These are phyloP conservation scores for Penicillium atrosanguineum DNA, from an alignment of 495 filamentous ascomycete genomes.

Conservation along the genomic window DNA sequence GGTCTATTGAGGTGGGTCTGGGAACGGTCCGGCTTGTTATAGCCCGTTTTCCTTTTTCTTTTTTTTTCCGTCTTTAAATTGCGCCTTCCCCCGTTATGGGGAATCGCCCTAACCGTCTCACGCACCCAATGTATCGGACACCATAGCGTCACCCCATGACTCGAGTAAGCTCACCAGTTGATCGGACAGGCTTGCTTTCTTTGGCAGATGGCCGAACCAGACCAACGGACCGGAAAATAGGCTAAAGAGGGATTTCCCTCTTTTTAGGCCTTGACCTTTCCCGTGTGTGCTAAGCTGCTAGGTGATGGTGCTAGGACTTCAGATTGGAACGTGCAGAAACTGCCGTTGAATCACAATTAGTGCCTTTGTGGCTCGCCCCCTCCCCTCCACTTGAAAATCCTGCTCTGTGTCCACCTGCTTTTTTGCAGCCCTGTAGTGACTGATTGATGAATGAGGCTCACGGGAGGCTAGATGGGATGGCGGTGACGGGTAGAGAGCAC, in stretches of 20 bases:
- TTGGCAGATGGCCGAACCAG: neutral
- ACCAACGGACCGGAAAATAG: neutral
- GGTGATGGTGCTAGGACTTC: slow-evolving; percentile 9
- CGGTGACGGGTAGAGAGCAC: neutral
- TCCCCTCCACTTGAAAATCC: neutral
- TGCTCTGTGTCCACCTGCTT: neutral
- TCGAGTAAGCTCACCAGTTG: neutral
- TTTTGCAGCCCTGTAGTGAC: neutral
- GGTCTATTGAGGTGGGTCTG: slow-evolving; percentile 25
- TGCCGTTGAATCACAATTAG: slow-evolving; percentile 20
- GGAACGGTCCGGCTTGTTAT: slow-evolving; percentile 26
- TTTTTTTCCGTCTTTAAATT: slow-evolving; percentile 1
- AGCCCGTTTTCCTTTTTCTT: slow-evolving; percentile 11
- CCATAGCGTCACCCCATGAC: slow-evolving; percentile 4
- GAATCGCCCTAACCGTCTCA: slow-evolving; percentile 2
- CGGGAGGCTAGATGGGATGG: neutral
- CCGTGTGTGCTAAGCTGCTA: neutral
- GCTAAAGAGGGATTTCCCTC: neutral
- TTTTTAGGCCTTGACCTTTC: neutral
- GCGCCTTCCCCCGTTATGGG: neutral
- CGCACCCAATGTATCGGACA: slow-evolving; percentile 3
- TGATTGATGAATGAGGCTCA: neutral
- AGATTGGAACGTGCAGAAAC: slow-evolving; percentile 23
- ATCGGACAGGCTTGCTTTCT: neutral
- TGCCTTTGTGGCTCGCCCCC: slow-evolving; percentile 4